Base-by-base conservation (phyloP, 1,284 basidiomycete genomes). In the Trichosporon sp. region DNA sequence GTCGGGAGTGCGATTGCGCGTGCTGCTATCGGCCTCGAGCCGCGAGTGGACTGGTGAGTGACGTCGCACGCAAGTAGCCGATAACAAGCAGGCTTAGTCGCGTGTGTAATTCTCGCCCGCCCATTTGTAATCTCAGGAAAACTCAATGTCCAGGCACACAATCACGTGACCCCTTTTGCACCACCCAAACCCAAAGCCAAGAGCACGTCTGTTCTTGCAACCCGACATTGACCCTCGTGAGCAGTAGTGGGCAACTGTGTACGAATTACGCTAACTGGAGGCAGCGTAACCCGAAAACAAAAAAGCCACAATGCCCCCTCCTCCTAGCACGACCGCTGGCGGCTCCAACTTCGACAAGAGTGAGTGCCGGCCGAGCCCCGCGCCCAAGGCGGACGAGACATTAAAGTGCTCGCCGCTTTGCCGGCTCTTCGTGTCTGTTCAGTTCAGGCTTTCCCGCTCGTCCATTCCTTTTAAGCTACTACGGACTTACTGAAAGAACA, bases 321-420 rank as follows among this genome's bases (percentile, higher is more conserved):
- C 81, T 68, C 78, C 80, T 65, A 74, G 75, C 71, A 79, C 78
- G 15, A 72, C 72, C 38, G 72, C 73, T n/a, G 81, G 80, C 66
- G 78, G 77, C 27, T 76, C 75, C 62, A 80, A 75, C 31, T 75
- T 75, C 18, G 79, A 82, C 64, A 82, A 82, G 77, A 82, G 80
- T 82, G 69, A 67, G 80, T 77, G 29, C 13, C 18, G 38, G 6
- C 8, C 1, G n/a, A 2, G 35, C 3, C 31, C 13, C 18, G n/a
- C 2, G 58, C 58, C 32, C 6, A n/a, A 62, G 12, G 32, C 21
- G 47, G 21, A 58, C 51, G 9, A 3, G 38, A n/a, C n/a, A n/a
- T n/a, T n/a, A n/a, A n/a, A n/a, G n/a, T n/a, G n/a, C n/a, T n/a
- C n/a, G n/a, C n/a, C n/a, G n/a, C n/a, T n/a, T n/a, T n/a, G n/a